A percentile compares a stretch with the other conserved stretches of the same genome.
Conservation (phyloP, 1,139 yeast genomes). For the Ogataea hybrid region DNA sequence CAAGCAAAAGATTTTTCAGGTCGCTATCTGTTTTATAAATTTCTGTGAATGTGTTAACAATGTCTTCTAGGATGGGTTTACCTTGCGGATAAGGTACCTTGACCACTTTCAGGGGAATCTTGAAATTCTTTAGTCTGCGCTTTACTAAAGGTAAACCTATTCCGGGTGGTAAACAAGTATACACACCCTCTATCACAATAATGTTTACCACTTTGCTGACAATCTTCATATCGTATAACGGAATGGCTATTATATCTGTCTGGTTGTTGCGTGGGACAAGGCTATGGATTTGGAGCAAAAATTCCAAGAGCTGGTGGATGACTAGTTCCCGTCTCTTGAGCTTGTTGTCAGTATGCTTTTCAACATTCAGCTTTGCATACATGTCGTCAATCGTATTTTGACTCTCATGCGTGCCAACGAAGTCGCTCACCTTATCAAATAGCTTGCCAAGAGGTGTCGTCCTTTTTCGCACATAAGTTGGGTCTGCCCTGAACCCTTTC, state of each 20-base stretch:
- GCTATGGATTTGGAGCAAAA: conserved; percentile 35
- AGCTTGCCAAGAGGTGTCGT: conserved; percentile 38
- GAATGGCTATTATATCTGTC: conserved; percentile 58
- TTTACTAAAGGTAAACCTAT: conserved; percentile 67
- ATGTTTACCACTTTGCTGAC: conserved; percentile 64
- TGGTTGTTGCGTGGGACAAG: conserved; percentile 34
- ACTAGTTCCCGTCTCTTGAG: conserved; percentile 21
- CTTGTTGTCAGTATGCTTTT: not conserved
- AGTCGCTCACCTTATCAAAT: conserved; percentile 28
- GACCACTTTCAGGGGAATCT: conserved; percentile 23
- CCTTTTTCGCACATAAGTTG: conserved; percentile 23
- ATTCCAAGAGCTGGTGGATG: conserved; percentile 18
- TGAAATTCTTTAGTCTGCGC: conserved; percentile 51
- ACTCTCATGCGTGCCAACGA: conserved; percentile 28
- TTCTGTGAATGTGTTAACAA: conserved; percentile 36
- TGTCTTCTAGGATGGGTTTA: conserved; percentile 34
- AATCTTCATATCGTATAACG: conserved; percentile 79
- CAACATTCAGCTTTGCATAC: conserved; percentile 12
- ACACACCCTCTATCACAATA: conserved; percentile 68
- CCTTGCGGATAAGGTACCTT: conserved; percentile 26
- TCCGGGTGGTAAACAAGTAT: conserved; percentile 55
- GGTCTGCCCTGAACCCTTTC: conserved; percentile 22
- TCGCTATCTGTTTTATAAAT: conserved; percentile 46
- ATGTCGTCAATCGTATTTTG: conserved; percentile 22
- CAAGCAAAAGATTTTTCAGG: conserved; percentile 53